Conservation (phyloP, 495 filamentous ascomycete species). For the Talaromyces liani region DNA sequence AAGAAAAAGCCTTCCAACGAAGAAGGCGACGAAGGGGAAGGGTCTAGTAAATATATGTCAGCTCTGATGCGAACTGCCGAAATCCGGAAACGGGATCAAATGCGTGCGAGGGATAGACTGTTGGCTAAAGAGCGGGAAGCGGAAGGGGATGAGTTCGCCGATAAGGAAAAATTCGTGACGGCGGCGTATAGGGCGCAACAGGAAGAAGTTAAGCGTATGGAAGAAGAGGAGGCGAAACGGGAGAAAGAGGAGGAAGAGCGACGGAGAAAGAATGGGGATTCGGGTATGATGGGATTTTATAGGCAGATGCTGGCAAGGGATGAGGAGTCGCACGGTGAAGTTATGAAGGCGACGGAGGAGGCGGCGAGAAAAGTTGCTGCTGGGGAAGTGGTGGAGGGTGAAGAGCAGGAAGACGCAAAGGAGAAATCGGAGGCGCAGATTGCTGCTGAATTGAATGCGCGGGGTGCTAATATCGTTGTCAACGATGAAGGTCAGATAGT, state of each 20-base stretch:
- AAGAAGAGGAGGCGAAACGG: slow-evolving; percentile 68
- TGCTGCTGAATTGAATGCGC: slow-evolving; percentile 64
- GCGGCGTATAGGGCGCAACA: slow-evolving; percentile 93
- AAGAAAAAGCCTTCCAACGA: slow-evolving; percentile 11
- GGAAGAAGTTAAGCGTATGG: slow-evolving; percentile 66
- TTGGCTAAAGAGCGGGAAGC: slow-evolving; percentile 81
- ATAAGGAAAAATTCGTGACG: slow-evolving; percentile 96
- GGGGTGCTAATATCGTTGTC: slow-evolving; percentile 60
- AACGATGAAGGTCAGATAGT: slow-evolving; percentile 95
- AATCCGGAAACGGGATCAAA: slow-evolving; percentile 78
- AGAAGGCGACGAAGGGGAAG: slow-evolving; percentile 16
- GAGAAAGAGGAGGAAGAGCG: slow-evolving; percentile 64
- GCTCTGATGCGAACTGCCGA: slow-evolving; percentile 74
- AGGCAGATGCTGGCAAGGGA: slow-evolving; percentile 70
- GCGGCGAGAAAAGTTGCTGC: slow-evolving; percentile 45
- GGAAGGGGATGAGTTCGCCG: slow-evolving; percentile 88
- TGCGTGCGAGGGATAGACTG: slow-evolving; percentile 81
- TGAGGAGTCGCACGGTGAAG: slow-evolving; percentile 65
- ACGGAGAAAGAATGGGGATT: slow-evolving; percentile 49
- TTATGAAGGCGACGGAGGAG: slow-evolving; percentile 62
- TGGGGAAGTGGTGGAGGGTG: slow-evolving; percentile 21
- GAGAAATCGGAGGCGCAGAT: slow-evolving; percentile 65
- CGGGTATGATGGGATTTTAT: slow-evolving; percentile 84
- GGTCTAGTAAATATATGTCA: slow-evolving; percentile 72
- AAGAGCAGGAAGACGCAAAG: slow-evolving; percentile 28